These are phyloP conservation scores for Coemansia pectinata DNA, from an alignment of 192 early-diverging fungal genomes.

Conservation along the genomic window DNA sequence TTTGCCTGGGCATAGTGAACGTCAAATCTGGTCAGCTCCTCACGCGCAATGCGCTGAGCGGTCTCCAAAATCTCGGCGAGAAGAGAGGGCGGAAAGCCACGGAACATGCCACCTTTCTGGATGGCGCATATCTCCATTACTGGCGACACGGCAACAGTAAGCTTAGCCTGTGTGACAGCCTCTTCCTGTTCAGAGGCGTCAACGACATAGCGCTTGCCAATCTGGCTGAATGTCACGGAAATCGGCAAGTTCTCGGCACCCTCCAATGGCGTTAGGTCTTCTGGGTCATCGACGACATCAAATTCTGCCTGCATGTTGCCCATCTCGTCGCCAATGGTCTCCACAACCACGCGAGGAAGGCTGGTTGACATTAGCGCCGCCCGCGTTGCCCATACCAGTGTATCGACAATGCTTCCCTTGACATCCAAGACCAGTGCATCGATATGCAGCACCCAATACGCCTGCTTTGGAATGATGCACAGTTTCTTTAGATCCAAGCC, in stretches of 20 bases:
- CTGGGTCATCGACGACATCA: conserved; percentile 88
- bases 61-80: conserved; percentile 45
- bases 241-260: conserved; percentile 84
- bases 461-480: conserved; percentile 86
- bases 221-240: conserved; percentile 82
- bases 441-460: conserved; percentile 90
- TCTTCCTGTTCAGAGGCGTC: conserved; percentile 93
- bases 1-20: conserved; percentile 25
- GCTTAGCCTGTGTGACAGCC: conserved; percentile 73
- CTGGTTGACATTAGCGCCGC: conserved; percentile 88
- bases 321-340: conserved; percentile 75
- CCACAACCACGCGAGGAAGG: conserved; percentile 81
- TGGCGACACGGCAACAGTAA: conserved; percentile 82
- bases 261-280: conserved; percentile 74
- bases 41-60: conserved; percentile 31
- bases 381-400: conserved; percentile 79
- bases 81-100: conserved; percentile 46
- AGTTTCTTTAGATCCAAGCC: conserved; percentile 85
- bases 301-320: conserved; percentile 83
- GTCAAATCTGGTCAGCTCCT: conserved; percentile 30
- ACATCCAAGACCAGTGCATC: conserved; percentile 92
- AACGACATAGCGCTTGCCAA: conserved; percentile 78
- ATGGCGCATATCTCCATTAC: conserved; percentile 80
- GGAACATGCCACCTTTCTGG: conserved; percentile 70
- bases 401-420: conserved; percentile 84